Base-by-base conservation (phyloP, 768 basidiomycete genomes). In the Lentinula guzmanii region DNA sequence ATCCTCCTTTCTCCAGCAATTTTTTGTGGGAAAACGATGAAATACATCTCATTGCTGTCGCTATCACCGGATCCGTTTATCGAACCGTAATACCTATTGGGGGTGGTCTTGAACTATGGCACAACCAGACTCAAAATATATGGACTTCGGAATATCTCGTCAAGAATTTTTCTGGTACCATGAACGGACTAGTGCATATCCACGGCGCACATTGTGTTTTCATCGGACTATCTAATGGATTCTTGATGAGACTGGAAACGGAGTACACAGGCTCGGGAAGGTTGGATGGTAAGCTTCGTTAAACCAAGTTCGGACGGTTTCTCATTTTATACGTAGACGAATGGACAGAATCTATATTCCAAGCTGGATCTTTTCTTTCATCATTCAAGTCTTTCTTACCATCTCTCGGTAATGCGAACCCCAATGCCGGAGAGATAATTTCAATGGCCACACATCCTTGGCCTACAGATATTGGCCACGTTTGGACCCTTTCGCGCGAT, bases 401-500 rank as follows among this genome's bases (percentile, higher is more conserved):
- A 5, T 43, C 55, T 33, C 70, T 84, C 52, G 77, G 82, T 51
- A 74, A 82, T 28, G 68, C 77, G 37, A 69, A 76, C 35, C 70
- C 81, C 35, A 74, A 78, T 54, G 79, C 80, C 5, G 75, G 83
- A 18, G 84, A 89, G 62, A 85, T 91, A 53, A 76, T 94, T 52
- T 85, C 90, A 48, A 76, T 92, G 43, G 83, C 90, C 5, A 86
- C 85, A 48, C 82, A 87, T 70, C 84, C 89, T 45, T 89, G 86
- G 74, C 90, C 90, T 16, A 89, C 87, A 13, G 89, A 90, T 69
- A 78, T 90, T 61, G 82, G 79, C 39, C 80, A 90, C 66, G 76
- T 89, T 21, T 96, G 92, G 84, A 88, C 93, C 1, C 80, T 98
- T 45, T 94, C 95, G 8, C 81, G 93, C 59, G 93, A 97, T 76